These are phyloP conservation scores for Pelargonium citronellum DNA, from an alignment of 441 rosid species.

Conservation along the genomic window DNA sequence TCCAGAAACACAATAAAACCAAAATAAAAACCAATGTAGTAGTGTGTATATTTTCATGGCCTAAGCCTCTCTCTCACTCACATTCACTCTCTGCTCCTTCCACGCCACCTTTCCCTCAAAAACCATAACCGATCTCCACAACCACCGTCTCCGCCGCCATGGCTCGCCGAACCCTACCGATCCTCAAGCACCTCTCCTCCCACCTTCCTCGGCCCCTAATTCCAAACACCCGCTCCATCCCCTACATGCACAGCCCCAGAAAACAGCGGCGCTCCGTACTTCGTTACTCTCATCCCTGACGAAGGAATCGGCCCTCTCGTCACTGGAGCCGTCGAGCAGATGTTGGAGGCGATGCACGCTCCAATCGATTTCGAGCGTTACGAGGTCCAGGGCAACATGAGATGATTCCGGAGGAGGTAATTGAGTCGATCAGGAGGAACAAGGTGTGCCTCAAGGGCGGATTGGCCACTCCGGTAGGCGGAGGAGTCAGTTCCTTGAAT, in stretches of 20 bases:
- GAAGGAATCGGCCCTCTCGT: no score
- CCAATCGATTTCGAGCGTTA: neutral
- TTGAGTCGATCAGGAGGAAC: neutral
- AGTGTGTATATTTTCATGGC: conserved; percentile 1
- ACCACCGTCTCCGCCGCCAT: no score
- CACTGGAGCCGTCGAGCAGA: no score
- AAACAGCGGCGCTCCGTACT: no score
- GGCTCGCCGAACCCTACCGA: no score
- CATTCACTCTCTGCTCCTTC: no score
- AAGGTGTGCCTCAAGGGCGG: conserved; percentile 1
- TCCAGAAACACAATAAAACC: neutral
- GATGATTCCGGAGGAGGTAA: neutral
- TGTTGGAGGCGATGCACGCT: no score
- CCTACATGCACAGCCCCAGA: no score
- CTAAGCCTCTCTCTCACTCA: neutral
- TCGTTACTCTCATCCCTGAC: no score
- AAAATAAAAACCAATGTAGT: neutral
- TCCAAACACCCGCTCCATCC: no score
- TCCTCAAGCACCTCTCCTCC: neutral
- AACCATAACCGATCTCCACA: no score
- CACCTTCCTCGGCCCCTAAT: neutral
- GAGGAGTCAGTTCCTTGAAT: neutral
- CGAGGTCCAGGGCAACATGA: neutral
- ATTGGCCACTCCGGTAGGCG: neutral
- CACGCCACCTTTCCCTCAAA: no score